phyloP scores from a whole-genome alignment of 306 rosid genomes.

The Leucaena leucocephala region DNA sequence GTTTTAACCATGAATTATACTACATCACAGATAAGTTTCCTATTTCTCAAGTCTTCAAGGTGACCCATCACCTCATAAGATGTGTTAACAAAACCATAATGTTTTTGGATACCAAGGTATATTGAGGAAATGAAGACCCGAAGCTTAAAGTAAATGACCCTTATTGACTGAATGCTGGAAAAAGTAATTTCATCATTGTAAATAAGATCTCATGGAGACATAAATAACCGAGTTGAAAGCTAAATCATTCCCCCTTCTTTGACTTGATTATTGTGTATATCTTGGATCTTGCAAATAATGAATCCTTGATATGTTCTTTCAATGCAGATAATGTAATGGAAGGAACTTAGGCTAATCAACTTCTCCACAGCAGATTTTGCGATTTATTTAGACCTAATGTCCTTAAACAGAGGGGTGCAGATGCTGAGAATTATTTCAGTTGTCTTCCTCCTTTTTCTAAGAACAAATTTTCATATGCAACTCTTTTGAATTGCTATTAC shows the following conservation, averaged over 20 bases:
- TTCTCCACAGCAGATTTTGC: conserved; percentile 60
- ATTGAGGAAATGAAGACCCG: not conserved
- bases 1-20: not conserved
- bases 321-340: conserved; percentile 88
- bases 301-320: not conserved
- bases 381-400: conserved; percentile 62
- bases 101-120: not conserved
- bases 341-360: conserved; percentile 61
- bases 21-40: not conserved
- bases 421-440: conserved; percentile 68
- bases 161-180: not conserved
- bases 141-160: not conserved
- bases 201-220: not conserved
- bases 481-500: conserved; percentile 79
- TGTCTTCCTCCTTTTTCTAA: conserved; percentile 48
- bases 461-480: conserved; percentile 64
- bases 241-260: not conserved
- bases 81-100: conserved; percentile 32
- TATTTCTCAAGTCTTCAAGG: not conserved
- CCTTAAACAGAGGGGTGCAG: conserved; percentile 65
- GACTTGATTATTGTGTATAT: not conserved
- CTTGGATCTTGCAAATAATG: not conserved
- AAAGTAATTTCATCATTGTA: not conserved
- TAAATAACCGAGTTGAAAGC: not conserved
- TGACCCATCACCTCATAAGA: not conserved